Percentiles rank a stretch among this genome's conserved stretches.
Conservation (phyloP, 495 filamentous ascomycete genomes). For the Penicillium taxi region DNA sequence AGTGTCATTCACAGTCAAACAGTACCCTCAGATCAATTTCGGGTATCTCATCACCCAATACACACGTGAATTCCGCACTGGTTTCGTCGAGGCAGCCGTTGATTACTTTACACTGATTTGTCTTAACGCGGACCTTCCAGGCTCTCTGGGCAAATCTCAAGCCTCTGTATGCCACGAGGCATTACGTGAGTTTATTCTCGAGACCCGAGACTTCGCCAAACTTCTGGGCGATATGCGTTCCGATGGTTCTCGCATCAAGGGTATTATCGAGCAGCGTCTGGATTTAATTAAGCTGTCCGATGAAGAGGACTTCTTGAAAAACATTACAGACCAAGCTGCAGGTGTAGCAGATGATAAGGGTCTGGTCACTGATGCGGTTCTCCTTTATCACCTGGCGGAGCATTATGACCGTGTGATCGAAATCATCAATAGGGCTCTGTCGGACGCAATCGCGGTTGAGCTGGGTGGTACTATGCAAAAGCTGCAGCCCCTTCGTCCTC, state of each 20-base stretch:
- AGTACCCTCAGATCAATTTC: slow-evolving; percentile 87
- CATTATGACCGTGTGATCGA: slow-evolving; percentile 87
- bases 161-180: slow-evolving; percentile 82
- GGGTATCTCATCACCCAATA: slow-evolving; percentile 88
- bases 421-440: slow-evolving; percentile 84
- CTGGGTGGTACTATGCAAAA: slow-evolving; percentile 67
- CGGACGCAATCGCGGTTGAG: slow-evolving; percentile 75
- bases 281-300: slow-evolving; percentile 70
- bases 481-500: slow-evolving; percentile 69
- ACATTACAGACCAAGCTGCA: slow-evolving; percentile 84
- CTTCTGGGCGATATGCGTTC: slow-evolving; percentile 83
- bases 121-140: slow-evolving; percentile 77
- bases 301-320: slow-evolving; percentile 73
- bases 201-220: slow-evolving; percentile 88
- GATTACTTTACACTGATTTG: slow-evolving; percentile 93
- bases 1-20: slow-evolving; percentile 65
- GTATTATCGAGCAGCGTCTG: slow-evolving; percentile 83
- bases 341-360: slow-evolving; percentile 89
- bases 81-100: slow-evolving; percentile 74
- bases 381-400: slow-evolving; percentile 88
- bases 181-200: slow-evolving; percentile 87
- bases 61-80: slow-evolving; percentile 87
- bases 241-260: slow-evolving; percentile 74
- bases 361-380: slow-evolving; percentile 80
- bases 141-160: slow-evolving; percentile 66